phyloP scores from a whole-genome alignment of 2,329 filamentous ascomycete species.

The Penicillium sp. region DNA sequence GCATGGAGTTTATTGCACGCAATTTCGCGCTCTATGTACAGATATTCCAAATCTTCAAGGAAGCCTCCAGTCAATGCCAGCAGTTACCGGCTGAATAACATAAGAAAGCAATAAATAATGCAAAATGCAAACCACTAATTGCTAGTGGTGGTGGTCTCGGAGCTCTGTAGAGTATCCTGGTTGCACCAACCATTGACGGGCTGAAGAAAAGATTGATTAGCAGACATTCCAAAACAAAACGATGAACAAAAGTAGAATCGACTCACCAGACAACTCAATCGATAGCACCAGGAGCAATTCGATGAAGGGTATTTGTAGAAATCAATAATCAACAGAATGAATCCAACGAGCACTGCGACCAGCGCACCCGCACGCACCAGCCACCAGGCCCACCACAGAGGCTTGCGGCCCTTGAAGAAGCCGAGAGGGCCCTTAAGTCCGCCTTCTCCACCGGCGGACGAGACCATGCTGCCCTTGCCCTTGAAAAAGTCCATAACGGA shows the following conservation, averaged over 20 bases:
- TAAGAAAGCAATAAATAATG: not conserved
- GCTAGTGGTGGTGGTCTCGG: conserved; percentile 12
- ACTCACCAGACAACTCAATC: conserved; percentile 89
- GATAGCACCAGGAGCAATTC: conserved; percentile 91
- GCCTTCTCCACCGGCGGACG: conserved; percentile 16
- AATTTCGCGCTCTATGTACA: conserved; percentile 9
- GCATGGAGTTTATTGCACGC: not conserved
- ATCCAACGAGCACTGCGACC: conserved; percentile 79
- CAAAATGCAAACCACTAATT: not conserved
- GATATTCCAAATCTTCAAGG: not conserved
- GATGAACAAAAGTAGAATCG: not conserved
- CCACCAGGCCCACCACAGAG: conserved; percentile 98
- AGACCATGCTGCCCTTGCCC: conserved; percentile 63
- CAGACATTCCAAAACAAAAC: conserved; percentile 4
- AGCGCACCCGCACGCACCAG: conserved; percentile 78
- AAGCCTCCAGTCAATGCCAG: not conserved
- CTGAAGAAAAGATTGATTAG: conserved; percentile 32
- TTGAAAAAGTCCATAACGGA: conserved; percentile 57
- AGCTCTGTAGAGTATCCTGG: conserved; percentile 38
- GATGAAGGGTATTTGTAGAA: conserved; percentile 78
- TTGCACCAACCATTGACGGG: conserved; percentile 55
- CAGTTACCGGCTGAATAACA: not conserved
- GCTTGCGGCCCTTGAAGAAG: conserved; percentile 92
- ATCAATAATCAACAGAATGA: conserved; percentile 85
- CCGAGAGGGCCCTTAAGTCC: conserved; percentile 50